Evolutionary conservation across 2,329 filamentous ascomycete species (phyloP).

Genomic region (Colletotrichum tamarilloi): DNA sequence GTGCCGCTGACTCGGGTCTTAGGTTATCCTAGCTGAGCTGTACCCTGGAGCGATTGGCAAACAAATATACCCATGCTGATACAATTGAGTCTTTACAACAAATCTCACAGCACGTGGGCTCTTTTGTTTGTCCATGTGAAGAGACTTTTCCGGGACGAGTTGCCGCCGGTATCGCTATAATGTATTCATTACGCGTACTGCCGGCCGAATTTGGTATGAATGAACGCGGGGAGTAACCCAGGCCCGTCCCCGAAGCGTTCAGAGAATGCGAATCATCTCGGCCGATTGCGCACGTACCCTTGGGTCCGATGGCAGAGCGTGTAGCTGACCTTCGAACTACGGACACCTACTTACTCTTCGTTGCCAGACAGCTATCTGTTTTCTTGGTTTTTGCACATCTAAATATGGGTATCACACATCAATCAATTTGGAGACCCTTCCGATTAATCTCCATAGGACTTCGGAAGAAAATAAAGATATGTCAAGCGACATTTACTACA

Average conservation of each 20-base stretch:
- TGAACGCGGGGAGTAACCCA: no score
- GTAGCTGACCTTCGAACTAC: no score
- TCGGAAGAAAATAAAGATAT: no score
- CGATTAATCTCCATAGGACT: no score
- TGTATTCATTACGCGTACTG: background rate
- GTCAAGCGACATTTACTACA: background rate
- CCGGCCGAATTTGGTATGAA: no score
- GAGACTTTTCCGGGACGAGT: background rate
- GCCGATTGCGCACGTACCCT: background rate
- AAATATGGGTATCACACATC: no score
- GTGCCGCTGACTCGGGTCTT: conserved; percentile 20
- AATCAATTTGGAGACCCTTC: no score
- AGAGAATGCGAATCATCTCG: background rate
- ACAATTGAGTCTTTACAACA: background rate
- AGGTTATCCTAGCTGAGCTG: background rate
- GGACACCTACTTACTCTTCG: no score
- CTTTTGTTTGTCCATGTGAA: background rate
- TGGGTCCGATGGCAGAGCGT: no score
- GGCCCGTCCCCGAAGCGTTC: background rate
- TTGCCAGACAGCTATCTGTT: no score
- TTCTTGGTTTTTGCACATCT: no score
- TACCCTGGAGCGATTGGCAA: conserved; percentile 6
- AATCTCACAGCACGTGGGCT: conserved; percentile 9
- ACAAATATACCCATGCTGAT: background rate
- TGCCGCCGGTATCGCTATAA: background rate